These are phyloP conservation scores for Trifolium pratense DNA, from an alignment of 306 rosid genomes.

Conservation along the genomic window DNA sequence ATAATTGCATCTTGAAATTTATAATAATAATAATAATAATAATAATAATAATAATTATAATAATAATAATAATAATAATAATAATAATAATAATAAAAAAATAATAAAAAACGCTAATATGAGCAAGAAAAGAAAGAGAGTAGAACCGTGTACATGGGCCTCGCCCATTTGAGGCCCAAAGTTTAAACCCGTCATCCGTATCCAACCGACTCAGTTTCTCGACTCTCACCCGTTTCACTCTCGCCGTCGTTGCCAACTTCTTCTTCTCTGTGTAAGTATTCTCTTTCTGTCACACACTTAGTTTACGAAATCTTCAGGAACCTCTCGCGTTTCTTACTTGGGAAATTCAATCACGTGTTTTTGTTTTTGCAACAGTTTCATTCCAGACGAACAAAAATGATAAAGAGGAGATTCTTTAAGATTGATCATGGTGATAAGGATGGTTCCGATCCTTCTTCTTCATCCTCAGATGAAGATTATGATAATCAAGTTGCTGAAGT, in stretches of 20 bases:
- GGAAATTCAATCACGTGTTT: neutral
- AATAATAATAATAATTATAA: too few relatives aligned
- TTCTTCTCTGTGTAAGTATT: too few relatives aligned
- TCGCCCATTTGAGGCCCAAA: neutral
- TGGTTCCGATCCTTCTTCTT: conserved; percentile 65
- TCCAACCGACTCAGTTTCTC: conserved; percentile 4
- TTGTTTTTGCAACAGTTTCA: conserved; percentile 32
- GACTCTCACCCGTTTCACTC: conserved; percentile 6
- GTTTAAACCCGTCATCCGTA: conserved; percentile 15
- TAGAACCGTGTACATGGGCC: too few relatives aligned
- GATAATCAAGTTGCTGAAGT: conserved; percentile 40
- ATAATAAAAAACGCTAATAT: too few relatives aligned
- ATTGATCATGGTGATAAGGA: conserved; percentile 70
- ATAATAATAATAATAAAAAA: too few relatives aligned
- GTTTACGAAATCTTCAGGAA: too few relatives aligned
- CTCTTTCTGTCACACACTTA: too few relatives aligned
- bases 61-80: too few relatives aligned
- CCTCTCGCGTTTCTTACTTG: too few relatives aligned
- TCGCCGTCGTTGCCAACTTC: conserved; percentile 10
- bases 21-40: too few relatives aligned
- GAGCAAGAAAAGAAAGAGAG: too few relatives aligned
- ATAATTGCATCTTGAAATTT: too few relatives aligned
- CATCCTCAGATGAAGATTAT: conserved; percentile 57
- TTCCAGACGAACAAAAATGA: conserved; percentile 49
- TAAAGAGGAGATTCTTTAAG: conserved; percentile 80